phyloP scores from a whole-genome alignment of 768 basidiomycete species.

The Leccinum incarnatum region DNA sequence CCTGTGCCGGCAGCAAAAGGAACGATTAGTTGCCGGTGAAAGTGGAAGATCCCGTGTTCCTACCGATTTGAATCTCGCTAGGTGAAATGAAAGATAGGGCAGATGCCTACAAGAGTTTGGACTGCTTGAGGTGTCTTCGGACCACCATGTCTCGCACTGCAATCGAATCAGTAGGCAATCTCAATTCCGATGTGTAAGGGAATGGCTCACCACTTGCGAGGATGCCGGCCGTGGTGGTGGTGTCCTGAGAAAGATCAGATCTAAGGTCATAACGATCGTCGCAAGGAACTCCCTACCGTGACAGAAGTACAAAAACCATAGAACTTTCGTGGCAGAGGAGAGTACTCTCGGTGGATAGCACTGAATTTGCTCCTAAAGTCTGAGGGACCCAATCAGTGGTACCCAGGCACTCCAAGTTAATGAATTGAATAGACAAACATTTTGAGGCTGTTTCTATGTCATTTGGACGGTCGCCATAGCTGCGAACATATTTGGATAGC shows the following conservation, averaged over 20 bases:
- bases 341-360: constrained; percentile 75
- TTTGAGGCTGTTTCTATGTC: constrained; percentile 64
- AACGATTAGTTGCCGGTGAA: neutral
- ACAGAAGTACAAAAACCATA: constrained; percentile 78
- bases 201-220: constrained; percentile 63
- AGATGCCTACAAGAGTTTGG: constrained; percentile 55
- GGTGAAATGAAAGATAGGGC: neutral
- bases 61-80: constrained; percentile 8
- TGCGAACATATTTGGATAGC: constrained; percentile 66
- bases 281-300: constrained; percentile 42
- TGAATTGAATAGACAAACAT: constrained; percentile 44
- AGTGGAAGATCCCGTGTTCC: neutral
- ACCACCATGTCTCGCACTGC: constrained; percentile 81
- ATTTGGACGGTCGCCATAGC: constrained; percentile 66
- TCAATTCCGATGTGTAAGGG: neutral
- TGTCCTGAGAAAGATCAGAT: constrained; percentile 44
- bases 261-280: neutral
- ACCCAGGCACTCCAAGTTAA: neutral
- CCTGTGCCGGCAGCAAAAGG: constrained; percentile 1
- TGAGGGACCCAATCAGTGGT: constrained; percentile 23
- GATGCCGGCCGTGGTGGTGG: constrained; percentile 69
- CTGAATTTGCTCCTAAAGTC: constrained; percentile 70
- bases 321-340: constrained; percentile 70
- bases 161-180: constrained; percentile 5
- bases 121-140: constrained; percentile 72